Evolutionary conservation across 2,329 filamentous ascomycete species (phyloP).

Genomic region (Verticillium nubilum): DNA sequence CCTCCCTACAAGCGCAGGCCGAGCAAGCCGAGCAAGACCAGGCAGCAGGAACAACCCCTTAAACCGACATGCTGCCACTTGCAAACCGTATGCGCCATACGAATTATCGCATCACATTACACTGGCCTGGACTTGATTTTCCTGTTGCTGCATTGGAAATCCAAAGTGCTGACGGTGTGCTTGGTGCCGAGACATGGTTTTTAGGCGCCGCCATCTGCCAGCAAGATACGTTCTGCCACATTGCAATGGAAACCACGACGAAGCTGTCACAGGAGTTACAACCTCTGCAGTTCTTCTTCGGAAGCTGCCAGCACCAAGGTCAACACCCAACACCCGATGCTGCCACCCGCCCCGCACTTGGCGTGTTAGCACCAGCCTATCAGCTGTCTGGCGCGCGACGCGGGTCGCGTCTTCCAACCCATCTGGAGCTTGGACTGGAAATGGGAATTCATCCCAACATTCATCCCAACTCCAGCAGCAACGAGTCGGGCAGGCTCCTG

Average conservation of each 20-base stretch:
- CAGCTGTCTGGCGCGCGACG: background rate
- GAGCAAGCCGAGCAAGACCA: slow-evolving; percentile 40
- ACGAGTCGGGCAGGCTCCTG: background rate
- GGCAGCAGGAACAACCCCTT: slow-evolving; percentile 21
- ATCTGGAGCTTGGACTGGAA: too few species aligned
- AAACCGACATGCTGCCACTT: background rate
- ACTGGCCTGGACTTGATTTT: background rate
- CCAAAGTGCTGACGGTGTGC: background rate
- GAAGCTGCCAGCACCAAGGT: background rate
- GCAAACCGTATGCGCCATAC: background rate
- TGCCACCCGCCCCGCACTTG: background rate
- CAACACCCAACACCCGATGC: background rate
- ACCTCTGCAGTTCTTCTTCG: background rate
- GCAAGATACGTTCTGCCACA: background rate
- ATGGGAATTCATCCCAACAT: too few species aligned
- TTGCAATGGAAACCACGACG: background rate
- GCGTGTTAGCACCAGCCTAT: background rate
- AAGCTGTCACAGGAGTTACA: background rate
- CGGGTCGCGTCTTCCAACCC: background rate
- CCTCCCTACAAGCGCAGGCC: slow-evolving; percentile 55
- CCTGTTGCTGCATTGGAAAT: background rate
- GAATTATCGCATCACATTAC: background rate
- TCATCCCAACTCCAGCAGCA: background rate
- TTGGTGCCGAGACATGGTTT: too few species aligned
- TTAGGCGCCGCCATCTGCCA: too few species aligned